Conservation (phyloP, 805 yeast species). For the Crinitomyces ghanaensis region DNA sequence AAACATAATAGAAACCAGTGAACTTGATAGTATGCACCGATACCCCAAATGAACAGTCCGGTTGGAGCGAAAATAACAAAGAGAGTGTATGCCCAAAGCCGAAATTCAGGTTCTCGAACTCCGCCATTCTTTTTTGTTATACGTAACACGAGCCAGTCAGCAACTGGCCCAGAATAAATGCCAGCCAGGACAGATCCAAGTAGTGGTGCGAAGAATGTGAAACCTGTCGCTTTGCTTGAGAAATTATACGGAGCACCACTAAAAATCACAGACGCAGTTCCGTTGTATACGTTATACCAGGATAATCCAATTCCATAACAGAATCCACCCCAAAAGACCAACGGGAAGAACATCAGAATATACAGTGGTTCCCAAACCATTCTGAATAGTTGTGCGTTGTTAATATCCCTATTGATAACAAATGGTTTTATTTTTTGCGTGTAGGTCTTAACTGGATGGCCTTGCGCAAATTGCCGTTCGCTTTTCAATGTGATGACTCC, state of each 20-base stretch:
- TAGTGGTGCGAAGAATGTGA: slow-evolving; percentile 43
- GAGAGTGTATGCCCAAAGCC: slow-evolving; percentile 10
- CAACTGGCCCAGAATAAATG: slow-evolving; percentile 37
- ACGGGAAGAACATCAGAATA: neutral
- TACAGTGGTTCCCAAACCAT: neutral
- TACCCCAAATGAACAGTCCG: slow-evolving; percentile 14
- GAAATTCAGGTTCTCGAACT: slow-evolving; percentile 11
- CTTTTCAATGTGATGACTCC: neutral
- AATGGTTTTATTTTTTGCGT: neutral
- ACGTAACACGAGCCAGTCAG: slow-evolving; percentile 28
- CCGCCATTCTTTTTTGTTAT: slow-evolving; percentile 28
- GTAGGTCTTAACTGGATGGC: neutral
- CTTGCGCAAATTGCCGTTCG: neutral
- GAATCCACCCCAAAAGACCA: neutral
- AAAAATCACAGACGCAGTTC: neutral
- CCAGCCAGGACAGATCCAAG: slow-evolving; percentile 35
- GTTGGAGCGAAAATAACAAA: slow-evolving; percentile 7
- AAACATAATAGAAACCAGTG: slow-evolving; percentile 13
- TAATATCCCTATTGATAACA: too few species aligned
- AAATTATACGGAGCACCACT: slow-evolving; percentile 38
- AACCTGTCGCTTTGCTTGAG: slow-evolving; percentile 35
- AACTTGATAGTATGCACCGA: slow-evolving; percentile 9
- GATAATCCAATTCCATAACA: neutral
- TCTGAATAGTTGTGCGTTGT: neutral
- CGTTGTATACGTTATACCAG: neutral